These are phyloP conservation scores for Leishmania tropica DNA, from an alignment of 208 protist species.

Conservation along the genomic window DNA sequence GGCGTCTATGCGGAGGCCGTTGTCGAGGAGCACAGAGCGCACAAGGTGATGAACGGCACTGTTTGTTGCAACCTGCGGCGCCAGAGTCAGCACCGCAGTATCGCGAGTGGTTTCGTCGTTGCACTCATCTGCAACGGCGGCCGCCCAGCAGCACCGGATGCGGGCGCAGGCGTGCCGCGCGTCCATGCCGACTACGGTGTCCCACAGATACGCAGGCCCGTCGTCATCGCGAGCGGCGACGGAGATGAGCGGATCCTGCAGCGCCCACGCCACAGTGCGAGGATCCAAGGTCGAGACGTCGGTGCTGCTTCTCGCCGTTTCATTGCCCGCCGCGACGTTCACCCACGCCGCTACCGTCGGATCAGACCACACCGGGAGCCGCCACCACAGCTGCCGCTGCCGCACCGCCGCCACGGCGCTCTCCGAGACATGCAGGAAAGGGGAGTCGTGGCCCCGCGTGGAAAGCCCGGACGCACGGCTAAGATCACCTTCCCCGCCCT, in stretches of 20 bases:
- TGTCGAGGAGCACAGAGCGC: constrained; percentile 16
- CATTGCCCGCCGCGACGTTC: neutral
- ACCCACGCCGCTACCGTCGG: constrained; percentile 18
- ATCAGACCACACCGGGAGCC: constrained; percentile 35
- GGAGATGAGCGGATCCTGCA: constrained; percentile 23
- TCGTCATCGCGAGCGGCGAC: neutral
- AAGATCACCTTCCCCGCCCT: neutral
- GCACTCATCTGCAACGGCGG: neutral
- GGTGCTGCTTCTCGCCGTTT: neutral
- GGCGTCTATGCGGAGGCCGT: constrained; percentile 25
- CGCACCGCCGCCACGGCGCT: constrained; percentile 69
- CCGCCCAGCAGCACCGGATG: constrained; percentile 2
- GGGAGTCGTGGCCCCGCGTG: neutral
- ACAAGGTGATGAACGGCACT: constrained; percentile 20
- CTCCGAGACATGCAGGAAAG: constrained; percentile 61
- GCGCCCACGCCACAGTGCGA: constrained; percentile 14
- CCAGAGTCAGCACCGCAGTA: constrained; percentile 25
- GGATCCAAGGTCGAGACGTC: neutral
- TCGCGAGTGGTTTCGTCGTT: constrained; percentile 12
- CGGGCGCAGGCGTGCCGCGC: neutral
- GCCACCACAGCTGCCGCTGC: constrained; percentile 75
- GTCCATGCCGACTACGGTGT: constrained; percentile 27
- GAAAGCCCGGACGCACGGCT: neutral
- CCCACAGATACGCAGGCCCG: constrained; percentile 16
- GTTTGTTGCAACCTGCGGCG: constrained; percentile 26